Base-by-base conservation (phyloP, 768 basidiomycete species). In the Pholiota microspora region DNA sequence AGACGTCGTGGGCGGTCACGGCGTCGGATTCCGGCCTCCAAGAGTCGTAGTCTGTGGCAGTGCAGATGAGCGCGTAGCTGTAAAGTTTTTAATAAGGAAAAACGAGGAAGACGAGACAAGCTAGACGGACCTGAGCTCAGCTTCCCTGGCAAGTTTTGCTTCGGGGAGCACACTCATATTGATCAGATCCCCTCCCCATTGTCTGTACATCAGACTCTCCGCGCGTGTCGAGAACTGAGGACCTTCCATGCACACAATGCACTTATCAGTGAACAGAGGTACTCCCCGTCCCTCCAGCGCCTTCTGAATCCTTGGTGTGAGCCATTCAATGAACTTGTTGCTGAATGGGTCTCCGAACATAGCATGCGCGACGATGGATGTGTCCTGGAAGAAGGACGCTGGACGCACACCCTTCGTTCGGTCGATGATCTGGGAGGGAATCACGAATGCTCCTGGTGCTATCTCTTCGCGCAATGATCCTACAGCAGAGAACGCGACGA, bases 161-260 rank as follows among this genome's bases (percentile, higher is more conserved):
- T 99, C 96, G 1, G 97, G 97, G 24, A 98, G 74, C 35, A 91
- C 91, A 55, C 91, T 96, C 96, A 99, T 99, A 70, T 98, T 95
- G 73, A 96, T 95, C 66, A 96, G 73, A 69, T 96, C 92, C 5
- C 85, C 92, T 7, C 96, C 96, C 89, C 92, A 95, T 45, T 80
- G 78, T 18, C 94, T 80, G 70, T 98, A 97, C 94, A 97, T 94
- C 63, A 81, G 63, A 64, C 92, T 94, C 80, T 99, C 96, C 15
- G 96, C 96, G 32, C 96, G 77, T n/a, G 96, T 99, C 52, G 94
- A 96, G 77, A 99, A 99, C 71, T 94, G 94, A 28, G 91, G 91
- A 46, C 95, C 95, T 67, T 98, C 94, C 93, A 98, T 98, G 67
- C 92, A 94, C 45, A 98, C 88, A 54, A 98, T 83, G 16, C 85